Base-by-base conservation (phyloP, 306 rosid species). In the Trichosanthes truncata region DNA sequence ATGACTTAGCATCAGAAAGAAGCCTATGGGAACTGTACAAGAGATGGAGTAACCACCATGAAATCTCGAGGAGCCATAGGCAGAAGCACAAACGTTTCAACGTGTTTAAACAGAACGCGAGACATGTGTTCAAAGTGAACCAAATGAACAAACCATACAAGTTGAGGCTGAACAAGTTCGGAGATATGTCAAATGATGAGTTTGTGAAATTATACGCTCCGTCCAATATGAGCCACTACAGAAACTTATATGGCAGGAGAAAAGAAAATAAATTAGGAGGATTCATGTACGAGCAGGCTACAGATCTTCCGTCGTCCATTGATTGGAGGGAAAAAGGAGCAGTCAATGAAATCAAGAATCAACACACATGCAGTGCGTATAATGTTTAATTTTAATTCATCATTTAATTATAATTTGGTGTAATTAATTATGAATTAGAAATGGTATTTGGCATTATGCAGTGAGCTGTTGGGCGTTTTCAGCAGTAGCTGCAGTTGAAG, bases 401-500 rank as follows among this genome's bases (percentile, higher is more conserved):
- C 36, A 29, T 29, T 29, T 29, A 29, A 29, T 29, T 1, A 29
- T 29, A 29, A 2, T 29, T 29, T 29, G 33, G 1, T 29, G 33
- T 29, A 2, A 29, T n/a, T 33, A 36, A 36, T 0, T 33, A 3
- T 36, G 4, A 5, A 36, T 36, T 36, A 3, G 1, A 5, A 36
- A 5, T 40, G 43, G 43, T 38, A 38, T 1, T 33, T 36, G 40
- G 6, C 1, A 1, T 4, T n/a, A 0, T 40, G 14, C 38, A 85
- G 92, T 88, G 25, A 81, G 88, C 49, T 88, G 89, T 76, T 86
- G 88, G 86, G 92, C 88, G 5, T 89, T 89, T 78, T 83, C 90
- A 23, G 61, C 86, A 0, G 81, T 81, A 9, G 89, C 76, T 33
- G 84, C 86, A 25, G 81, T 71, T n/a, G 92, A 89, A 81, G 90